These are phyloP conservation scores for Physcomitrium patens DNA, from an alignment of 225 moss, liverwort and hornwort genomes.

Conservation along the genomic window DNA sequence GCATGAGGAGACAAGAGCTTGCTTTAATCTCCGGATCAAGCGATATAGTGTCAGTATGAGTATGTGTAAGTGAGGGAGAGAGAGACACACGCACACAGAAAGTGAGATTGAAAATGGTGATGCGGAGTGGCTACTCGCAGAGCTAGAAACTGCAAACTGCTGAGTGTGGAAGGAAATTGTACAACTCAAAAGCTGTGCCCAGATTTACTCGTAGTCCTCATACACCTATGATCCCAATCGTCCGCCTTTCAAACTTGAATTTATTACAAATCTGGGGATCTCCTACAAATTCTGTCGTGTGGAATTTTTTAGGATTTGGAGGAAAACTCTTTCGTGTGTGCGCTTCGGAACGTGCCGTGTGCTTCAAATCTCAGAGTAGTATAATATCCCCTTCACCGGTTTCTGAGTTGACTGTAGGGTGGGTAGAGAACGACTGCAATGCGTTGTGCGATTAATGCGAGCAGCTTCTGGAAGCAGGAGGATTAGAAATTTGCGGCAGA, in stretches of 20 bases:
- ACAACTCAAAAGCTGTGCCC: slow-evolving; percentile 22
- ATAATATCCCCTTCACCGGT: no score
- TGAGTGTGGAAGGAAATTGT: slow-evolving; percentile 15
- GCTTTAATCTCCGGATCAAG: neutral
- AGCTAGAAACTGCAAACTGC: slow-evolving; percentile 11
- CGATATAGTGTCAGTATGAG: neutral
- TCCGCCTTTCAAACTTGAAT: slow-evolving; percentile 1
- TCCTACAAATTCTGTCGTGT: slow-evolving; percentile 28
- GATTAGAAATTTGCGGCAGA: neutral
- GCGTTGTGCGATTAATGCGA: no score
- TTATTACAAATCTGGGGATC: slow-evolving; percentile 33
- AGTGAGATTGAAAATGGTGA: neutral
- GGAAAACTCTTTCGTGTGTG: slow-evolving; percentile 13
- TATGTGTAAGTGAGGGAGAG: neutral
- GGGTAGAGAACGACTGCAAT: no score
- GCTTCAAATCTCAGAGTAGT: slow-evolving; percentile 11
- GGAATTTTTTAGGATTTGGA: slow-evolving; percentile 11
- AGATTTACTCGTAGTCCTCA: neutral
- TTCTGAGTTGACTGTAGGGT: neutral
- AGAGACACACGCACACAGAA: no score
- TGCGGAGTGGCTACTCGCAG: neutral
- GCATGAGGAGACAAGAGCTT: slow-evolving; percentile 2
- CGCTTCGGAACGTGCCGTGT: no score
- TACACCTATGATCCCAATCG: slow-evolving; percentile 21
- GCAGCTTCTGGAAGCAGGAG: neutral